Conservation (phyloP, 1,284 basidiomycete species). For the Omphalotus olearius region DNA sequence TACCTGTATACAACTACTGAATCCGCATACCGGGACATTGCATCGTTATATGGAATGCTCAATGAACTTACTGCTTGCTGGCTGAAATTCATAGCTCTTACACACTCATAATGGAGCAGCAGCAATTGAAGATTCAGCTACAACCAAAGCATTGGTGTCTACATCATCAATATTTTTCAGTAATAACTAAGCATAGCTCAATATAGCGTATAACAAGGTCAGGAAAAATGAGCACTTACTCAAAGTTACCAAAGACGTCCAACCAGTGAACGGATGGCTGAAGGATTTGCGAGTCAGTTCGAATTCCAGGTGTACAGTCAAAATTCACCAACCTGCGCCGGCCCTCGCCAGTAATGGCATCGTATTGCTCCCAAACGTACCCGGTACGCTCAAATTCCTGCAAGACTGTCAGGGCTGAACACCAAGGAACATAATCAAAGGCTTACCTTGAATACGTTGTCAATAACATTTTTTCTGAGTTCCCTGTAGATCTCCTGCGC, state of each 20-base stretch:
- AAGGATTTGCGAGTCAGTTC: conserved; percentile 11
- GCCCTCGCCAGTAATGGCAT: conserved; percentile 79
- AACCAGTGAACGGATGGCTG: conserved; percentile 91
- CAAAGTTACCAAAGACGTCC: conserved; percentile 82
- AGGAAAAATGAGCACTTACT: conserved; percentile 40
- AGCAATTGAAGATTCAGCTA: too few relatives aligned
- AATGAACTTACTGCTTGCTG: too few relatives aligned
- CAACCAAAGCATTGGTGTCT: neutral
- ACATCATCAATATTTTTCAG: conserved; percentile 50
- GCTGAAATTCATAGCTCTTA: too few relatives aligned
- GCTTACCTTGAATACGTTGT: conserved; percentile 79
- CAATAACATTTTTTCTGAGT: conserved; percentile 76
- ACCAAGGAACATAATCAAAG: neutral
- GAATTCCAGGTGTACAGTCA: conserved; percentile 7
- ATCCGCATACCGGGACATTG: neutral
- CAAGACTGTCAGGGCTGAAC: neutral
- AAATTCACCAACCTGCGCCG: conserved; percentile 60
- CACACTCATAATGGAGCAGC: too few relatives aligned
- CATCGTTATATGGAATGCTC: too few relatives aligned
- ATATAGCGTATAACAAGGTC: neutral
- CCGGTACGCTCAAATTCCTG: conserved; percentile 90
- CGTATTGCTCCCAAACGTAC: conserved; percentile 96
- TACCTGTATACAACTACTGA: neutral
- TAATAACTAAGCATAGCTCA: conserved; percentile 36
- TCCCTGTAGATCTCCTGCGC: conserved; percentile 78